Base-by-base conservation (phyloP, 2,329 filamentous ascomycete species). In the Talaromyces sp. region DNA sequence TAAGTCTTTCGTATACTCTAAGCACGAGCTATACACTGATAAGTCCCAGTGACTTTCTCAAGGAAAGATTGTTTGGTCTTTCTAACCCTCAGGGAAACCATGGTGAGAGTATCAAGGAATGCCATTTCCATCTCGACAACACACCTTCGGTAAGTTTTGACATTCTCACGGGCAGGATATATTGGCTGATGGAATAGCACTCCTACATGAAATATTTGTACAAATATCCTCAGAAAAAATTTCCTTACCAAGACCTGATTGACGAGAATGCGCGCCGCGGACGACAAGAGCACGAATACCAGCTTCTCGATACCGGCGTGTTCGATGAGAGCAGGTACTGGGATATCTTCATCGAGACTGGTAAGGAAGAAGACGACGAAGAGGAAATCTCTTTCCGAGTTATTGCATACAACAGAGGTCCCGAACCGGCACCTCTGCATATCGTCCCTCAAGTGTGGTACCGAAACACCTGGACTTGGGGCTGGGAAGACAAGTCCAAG, bases 141-240 rank as follows among this genome's bases (percentile, higher is more conserved):
- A 96, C 91, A 31, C 93, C 93, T 63, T 86, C 86, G 62, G 83
- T 85, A 75, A 65, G 76, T 71, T 33, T 31, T 79, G 28, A 7
- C 35, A 48, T 52, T 50, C 8, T 65, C 68, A 66, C 67, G 67
- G 69, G 68, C 78, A 69, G 11, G 44, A 60, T 40, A 60, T 40
- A 16, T 3, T 46, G 31, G 7, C 44, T 55, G 12, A 55, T 21
- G 42, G 7, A 23, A 16, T 14, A 93, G 90, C 93, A 97, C 78
- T 96, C 93, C 31, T 98, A 98, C 81, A 98, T 98, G 93, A 98
- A 98, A 77, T 96, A 88, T 73, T 88, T 98, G 68, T 98, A 98
- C 85, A 98, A 98, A 78, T 96, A 97, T 71, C 95, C 95, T 0
- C 93, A 98, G 78, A 85, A 84, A 70, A 87, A 88, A 66, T 98